A percentile compares a stretch with the other conserved stretches of the same genome.
Conservation (phyloP, 495 filamentous ascomycete genomes). For the Tricharina praecox region DNA sequence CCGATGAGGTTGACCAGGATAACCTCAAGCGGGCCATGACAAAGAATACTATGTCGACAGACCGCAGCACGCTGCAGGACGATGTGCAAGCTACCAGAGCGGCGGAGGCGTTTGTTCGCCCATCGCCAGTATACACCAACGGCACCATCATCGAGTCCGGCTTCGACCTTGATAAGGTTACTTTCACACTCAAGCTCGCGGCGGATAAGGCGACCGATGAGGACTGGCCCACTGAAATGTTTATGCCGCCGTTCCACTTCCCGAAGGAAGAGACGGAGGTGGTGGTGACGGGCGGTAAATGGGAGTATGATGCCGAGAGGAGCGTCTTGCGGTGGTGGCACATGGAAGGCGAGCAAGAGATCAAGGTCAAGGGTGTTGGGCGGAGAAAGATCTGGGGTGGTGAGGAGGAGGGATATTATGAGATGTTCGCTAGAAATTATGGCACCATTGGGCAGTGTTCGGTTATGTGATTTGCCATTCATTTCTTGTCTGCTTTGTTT, state of each 20-base stretch:
- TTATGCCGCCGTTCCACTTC: constrained; percentile 86
- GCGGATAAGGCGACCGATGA: constrained; percentile 36
- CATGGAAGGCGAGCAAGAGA: constrained; percentile 58
- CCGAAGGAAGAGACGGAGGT: constrained; percentile 52
- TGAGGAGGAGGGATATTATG: constrained; percentile 35
- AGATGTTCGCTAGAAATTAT: constrained; percentile 29
- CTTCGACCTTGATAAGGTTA: constrained; percentile 62
- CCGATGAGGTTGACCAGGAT: constrained; percentile 37
- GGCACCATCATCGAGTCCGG: constrained; percentile 49
- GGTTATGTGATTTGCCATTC: constrained; percentile 29
- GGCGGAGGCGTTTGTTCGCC: constrained; percentile 79
- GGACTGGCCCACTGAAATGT: constrained; percentile 62
- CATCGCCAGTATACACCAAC: constrained; percentile 57
- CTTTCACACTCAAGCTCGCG: constrained; percentile 51
- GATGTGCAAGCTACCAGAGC: constrained; percentile 49
- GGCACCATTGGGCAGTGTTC: constrained; percentile 25
- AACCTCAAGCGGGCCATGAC: constrained; percentile 60
- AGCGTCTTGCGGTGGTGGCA: constrained; percentile 86
- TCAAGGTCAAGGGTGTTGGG: constrained; percentile 62
- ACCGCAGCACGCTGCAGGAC: constrained; percentile 34
- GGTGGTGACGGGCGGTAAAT: constrained; percentile 69
- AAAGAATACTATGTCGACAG: constrained; percentile 47
- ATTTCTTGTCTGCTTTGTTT: background rate
- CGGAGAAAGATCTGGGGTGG: constrained; percentile 33
- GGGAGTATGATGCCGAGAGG: constrained; percentile 58